Conservation (phyloP, 768 basidiomycete genomes). For the Tylopilus balloui region DNA sequence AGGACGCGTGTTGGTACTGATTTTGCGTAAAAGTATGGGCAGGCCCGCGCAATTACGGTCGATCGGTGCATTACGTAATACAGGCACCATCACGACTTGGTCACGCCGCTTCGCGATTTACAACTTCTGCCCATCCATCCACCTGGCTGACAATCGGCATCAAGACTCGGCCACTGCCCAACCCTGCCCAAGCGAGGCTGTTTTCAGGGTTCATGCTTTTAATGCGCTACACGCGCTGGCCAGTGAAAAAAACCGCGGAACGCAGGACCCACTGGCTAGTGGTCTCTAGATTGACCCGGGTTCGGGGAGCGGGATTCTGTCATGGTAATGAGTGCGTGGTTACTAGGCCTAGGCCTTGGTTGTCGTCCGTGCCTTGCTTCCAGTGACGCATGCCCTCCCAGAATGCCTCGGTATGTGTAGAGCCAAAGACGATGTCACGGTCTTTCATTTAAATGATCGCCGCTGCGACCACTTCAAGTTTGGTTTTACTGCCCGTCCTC, state of each 20-base stretch:
- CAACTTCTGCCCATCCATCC: no score
- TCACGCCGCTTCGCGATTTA: not conserved
- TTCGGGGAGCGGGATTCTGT: not conserved
- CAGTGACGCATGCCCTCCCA: not conserved
- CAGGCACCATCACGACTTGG: not conserved
- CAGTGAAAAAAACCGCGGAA: not conserved
- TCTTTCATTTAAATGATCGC: not conserved
- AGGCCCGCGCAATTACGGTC: no score
- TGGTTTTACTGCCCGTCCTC: not conserved
- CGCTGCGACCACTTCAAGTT: not conserved
- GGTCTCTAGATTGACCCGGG: not conserved
- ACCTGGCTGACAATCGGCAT: not conserved
- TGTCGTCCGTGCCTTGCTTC: not conserved
- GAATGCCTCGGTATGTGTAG: not conserved
- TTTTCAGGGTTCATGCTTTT: not conserved
- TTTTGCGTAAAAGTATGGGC: slow-evolving; percentile 3
- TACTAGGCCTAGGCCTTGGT: not conserved
- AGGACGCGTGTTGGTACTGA: not conserved
- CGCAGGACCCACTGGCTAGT: not conserved
- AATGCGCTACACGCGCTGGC: not conserved
- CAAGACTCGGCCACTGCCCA: not conserved
- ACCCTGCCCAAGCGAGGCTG: not conserved
- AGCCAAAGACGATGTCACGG: not conserved
- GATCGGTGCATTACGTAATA: no score
- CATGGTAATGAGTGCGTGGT: not conserved